These are phyloP conservation scores for Paxillus involutus DNA, from an alignment of 768 basidiomycete genomes.

Conservation along the genomic window DNA sequence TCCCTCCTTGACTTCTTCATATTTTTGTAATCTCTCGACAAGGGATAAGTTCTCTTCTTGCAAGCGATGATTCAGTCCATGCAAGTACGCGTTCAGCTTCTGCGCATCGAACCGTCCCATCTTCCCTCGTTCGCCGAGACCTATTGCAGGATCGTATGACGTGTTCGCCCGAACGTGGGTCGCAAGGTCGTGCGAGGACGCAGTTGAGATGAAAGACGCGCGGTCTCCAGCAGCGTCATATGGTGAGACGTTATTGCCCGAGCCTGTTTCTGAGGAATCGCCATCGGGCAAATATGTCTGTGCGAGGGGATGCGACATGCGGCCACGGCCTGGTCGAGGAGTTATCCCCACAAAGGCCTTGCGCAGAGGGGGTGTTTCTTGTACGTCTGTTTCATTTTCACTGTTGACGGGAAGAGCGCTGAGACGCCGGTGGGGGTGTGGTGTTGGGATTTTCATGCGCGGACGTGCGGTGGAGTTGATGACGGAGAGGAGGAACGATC, in stretches of 20 bases:
- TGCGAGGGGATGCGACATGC: constrained; percentile 67
- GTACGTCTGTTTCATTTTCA: constrained; percentile 32
- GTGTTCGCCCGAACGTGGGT: constrained; percentile 78
- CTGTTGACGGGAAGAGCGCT: constrained; percentile 59
- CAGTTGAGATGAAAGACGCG: constrained; percentile 75
- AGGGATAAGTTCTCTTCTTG: constrained; percentile 84
- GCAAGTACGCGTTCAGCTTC: constrained; percentile 84
- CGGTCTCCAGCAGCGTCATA: constrained; percentile 54
- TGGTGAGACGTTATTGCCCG: constrained; percentile 31
- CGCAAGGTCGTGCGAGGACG: constrained; percentile 87
- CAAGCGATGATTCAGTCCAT: constrained; percentile 77
- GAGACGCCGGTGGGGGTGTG: constrained; percentile 48
- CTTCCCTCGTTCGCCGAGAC: constrained; percentile 65
- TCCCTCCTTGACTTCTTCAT: constrained; percentile 47
- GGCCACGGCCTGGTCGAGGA: constrained; percentile 52
- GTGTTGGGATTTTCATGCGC: constrained; percentile 48
- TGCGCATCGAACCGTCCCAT: constrained; percentile 80
- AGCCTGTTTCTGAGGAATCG: constrained; percentile 29
- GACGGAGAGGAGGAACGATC: constrained; percentile 80
- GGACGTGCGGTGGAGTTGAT: constrained; percentile 83
- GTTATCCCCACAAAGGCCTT: constrained; percentile 65
- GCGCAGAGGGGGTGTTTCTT: constrained; percentile 39
- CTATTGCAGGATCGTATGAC: constrained; percentile 84
- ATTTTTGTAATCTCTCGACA: constrained; percentile 48
- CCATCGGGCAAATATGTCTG: constrained; percentile 44